phyloP scores from a whole-genome alignment of 148 eudicot species.

The Silene latifolia region DNA sequence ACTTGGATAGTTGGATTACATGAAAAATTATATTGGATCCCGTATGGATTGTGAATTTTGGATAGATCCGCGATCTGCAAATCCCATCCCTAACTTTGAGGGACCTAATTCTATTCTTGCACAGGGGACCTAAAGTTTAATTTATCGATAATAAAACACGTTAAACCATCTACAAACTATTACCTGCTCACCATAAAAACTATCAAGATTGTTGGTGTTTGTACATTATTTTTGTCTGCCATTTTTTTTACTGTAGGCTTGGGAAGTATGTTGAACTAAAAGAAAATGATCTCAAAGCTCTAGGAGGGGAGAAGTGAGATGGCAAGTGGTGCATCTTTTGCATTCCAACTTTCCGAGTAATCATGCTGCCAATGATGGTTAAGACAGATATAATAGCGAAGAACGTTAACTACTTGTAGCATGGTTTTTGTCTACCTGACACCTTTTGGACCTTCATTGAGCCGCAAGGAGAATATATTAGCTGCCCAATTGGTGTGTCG shows the following conservation, averaged over 20 bases:
- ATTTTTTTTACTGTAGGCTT: constrained; percentile 39
- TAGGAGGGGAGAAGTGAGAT: constrained; percentile 59
- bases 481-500: background rate
- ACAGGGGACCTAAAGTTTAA: too few relatives aligned
- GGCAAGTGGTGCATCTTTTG: constrained; percentile 4
- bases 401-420: background rate
- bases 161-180: too few relatives aligned
- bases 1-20: too few relatives aligned
- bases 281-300: constrained; percentile 55
- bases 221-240: background rate
- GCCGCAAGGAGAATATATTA: background rate
- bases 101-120: too few relatives aligned
- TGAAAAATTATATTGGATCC: too few relatives aligned
- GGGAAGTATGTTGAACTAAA: constrained; percentile 71
- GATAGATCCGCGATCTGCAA: too few relatives aligned
- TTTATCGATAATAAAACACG: too few relatives aligned
- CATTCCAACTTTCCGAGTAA: constrained; percentile 1
- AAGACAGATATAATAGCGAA: background rate
- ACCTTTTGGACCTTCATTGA: background rate
- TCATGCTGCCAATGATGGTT: background rate
- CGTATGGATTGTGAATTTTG: too few relatives aligned
- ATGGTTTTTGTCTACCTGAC: background rate
- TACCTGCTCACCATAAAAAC: too few relatives aligned
- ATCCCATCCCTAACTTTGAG: too few relatives aligned
- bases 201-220: too few relatives aligned